Evolutionary conservation across 2,329 filamentous ascomycete genomes (phyloP), one percentile per base, ranked within the genome.

Genomic region (Lomentospora prolificans): DNA sequence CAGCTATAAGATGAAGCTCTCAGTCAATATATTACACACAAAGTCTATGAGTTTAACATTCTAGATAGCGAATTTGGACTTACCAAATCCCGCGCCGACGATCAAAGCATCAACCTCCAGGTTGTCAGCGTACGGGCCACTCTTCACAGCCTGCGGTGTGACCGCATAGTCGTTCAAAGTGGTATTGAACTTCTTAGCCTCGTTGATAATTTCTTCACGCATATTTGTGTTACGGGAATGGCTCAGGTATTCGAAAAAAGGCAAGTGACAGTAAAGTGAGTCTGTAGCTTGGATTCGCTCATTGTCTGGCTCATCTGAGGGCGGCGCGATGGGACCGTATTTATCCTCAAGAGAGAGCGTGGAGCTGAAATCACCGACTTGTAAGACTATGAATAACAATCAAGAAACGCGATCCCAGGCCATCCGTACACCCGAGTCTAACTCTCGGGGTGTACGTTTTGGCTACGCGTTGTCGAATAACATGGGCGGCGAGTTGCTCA

Each of bases 41-140:
- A 41, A 51, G 14, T 36, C 3, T 39, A 3, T 27, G 14, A 14
- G 7, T 39, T 3, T 30, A 2, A 25, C 4, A 25, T 51, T 10
- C 22, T 25, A 28, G 24, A 3, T 3, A 30, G 17, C 6, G 10
- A 51, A 28, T 17, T 9, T 31, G 25, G 24, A 19, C 30, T 58
- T 58, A 72, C 70, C 67, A 57, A 75, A 75, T 4, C 74, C 74
- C 19, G 71, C 74, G 6, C 74, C 74, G 2, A 76, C 71, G 5
- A 76, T 63, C 3, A 76, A 62, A 3, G 67, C 72, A 55, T 76
- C 71, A 3, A 77, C 64, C 6, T 76, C 72, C 4, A 74, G 67
- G 28, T 74, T 64, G 3, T 72, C 65, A 1, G 72, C 68, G 57
- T 75, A 75, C 0, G 70, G 70, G 0, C 74, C 74, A 2, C 64